A percentile compares a stretch with the other conserved stretches of the same genome.
These are phyloP conservation scores for Plasmodium malariae DNA, from an alignment of 169 alveolate genomes.

Conservation along the genomic window DNA sequence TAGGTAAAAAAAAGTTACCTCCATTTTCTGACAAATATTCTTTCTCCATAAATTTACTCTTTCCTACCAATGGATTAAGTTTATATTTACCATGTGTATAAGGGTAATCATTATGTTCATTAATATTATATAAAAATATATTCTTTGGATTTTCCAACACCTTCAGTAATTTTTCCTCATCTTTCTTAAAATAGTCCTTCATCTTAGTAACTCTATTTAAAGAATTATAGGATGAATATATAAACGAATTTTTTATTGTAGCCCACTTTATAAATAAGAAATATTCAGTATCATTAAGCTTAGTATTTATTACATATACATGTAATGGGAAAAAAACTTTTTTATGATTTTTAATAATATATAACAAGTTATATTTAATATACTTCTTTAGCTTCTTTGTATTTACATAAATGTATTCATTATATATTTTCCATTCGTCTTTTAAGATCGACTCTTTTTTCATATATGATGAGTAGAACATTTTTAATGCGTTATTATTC, in stretches of 20 bases:
- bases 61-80: slow-evolving; percentile 13
- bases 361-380: slow-evolving; percentile 47
- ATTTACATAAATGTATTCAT: slow-evolving; percentile 66
- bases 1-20: slow-evolving; percentile 11
- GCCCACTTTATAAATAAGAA: slow-evolving; percentile 75
- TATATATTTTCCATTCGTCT: slow-evolving; percentile 74
- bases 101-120: slow-evolving; percentile 49
- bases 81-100: not conserved
- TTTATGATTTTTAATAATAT: slow-evolving; percentile 69
- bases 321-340: slow-evolving; percentile 64
- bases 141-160: slow-evolving; percentile 64
- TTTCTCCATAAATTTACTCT: slow-evolving; percentile 16
- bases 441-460: slow-evolving; percentile 42
- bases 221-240: slow-evolving; percentile 68
- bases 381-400: slow-evolving; percentile 43
- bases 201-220: slow-evolving; percentile 58
- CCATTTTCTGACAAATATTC: slow-evolving; percentile 24
- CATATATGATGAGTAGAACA: slow-evolving; percentile 24
- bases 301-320: slow-evolving; percentile 73
- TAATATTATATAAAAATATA: slow-evolving; percentile 60
- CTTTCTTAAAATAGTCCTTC: slow-evolving; percentile 63
- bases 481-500: slow-evolving; percentile 15
- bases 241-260: slow-evolving; percentile 58
- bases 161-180: slow-evolving; percentile 52
- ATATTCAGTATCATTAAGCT: slow-evolving; percentile 48